Evolutionary conservation across 768 basidiomycete species (phyloP).

Genomic region (Mycena metata): DNA sequence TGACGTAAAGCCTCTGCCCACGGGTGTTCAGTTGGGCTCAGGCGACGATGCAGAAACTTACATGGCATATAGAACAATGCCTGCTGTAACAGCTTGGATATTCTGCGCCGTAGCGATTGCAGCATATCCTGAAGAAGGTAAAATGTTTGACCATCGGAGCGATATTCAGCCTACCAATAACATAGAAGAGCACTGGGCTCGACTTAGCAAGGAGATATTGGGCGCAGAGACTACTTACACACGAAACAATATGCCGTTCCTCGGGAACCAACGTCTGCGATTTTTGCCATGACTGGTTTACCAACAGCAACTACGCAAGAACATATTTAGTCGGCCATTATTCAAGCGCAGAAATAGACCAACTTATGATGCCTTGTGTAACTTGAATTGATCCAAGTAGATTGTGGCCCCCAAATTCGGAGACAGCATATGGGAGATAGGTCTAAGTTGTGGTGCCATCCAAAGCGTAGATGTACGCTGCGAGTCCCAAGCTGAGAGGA

Average conservation of each 20-base stretch:
- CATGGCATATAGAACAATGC: constrained; percentile 71
- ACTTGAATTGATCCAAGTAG: constrained; percentile 68
- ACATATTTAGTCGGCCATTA: constrained; percentile 12
- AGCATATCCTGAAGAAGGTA: constrained; percentile 55
- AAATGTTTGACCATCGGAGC: background rate
- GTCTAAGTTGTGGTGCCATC: constrained; percentile 78
- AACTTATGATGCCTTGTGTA: constrained; percentile 69
- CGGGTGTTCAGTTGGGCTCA: constrained; percentile 43
- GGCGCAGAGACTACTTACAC: constrained; percentile 52
- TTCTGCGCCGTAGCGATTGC: constrained; percentile 66
- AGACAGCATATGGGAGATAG: constrained; percentile 72
- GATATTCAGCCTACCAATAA: constrained; percentile 57
- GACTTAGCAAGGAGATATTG: background rate
- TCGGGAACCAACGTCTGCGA: constrained; percentile 79
- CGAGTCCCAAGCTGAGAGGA: constrained; percentile 66
- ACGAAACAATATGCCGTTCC: constrained; percentile 72
- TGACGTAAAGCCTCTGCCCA: constrained; percentile 71
- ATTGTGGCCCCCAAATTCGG: constrained; percentile 65
- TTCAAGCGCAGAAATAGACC: constrained; percentile 27
- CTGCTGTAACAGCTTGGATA: constrained; percentile 61
- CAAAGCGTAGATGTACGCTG: constrained; percentile 83
- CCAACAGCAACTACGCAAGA: constrained; percentile 52
- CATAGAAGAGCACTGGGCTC: constrained; percentile 67
- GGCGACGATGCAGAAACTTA: constrained; percentile 46
- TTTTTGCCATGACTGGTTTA: constrained; percentile 81